Conservation (phyloP, 2,329 filamentous ascomycete species). For the Chaetomium globosum region DNA sequence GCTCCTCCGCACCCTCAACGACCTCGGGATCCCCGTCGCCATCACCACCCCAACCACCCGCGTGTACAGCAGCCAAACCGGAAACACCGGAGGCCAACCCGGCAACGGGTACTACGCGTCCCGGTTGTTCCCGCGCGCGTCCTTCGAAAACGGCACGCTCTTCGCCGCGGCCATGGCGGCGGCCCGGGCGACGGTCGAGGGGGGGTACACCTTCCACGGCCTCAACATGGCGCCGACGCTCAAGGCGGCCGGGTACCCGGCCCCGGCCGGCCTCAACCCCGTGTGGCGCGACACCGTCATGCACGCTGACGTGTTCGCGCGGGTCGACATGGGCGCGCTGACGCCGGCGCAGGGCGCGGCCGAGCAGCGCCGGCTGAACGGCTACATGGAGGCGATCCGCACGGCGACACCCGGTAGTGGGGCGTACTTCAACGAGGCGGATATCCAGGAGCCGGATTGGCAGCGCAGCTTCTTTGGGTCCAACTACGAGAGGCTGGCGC, state of each 20-base stretch:
- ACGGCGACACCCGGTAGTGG: conserved; percentile 41
- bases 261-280: conserved; percentile 31
- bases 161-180: conserved; percentile 39
- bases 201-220: conserved; percentile 43
- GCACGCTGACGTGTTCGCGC: conserved; percentile 36
- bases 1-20: conserved; percentile 37
- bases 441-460: conserved; percentile 44
- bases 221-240: conserved; percentile 41
- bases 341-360: conserved; percentile 16
- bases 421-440: conserved; percentile 48
- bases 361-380: conserved; percentile 26
- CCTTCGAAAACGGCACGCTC: conserved; percentile 38
- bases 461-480: conserved; percentile 43
- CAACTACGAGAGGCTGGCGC: conserved; percentile 26
- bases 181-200: conserved; percentile 42
- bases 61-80: conserved; percentile 17
- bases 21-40: conserved; percentile 38
- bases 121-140: conserved; percentile 44
- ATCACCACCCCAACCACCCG: conserved; percentile 30
- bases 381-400: conserved; percentile 30
- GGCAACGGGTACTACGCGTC: conserved; percentile 37
- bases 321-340: conserved; percentile 22
- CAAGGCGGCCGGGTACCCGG: conserved; percentile 32
- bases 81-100: conserved; percentile 4
- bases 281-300: conserved; percentile 28